Evolutionary conservation across 495 filamentous ascomycete species (phyloP).

Genomic region (Saxophila tyrrhenica): DNA sequence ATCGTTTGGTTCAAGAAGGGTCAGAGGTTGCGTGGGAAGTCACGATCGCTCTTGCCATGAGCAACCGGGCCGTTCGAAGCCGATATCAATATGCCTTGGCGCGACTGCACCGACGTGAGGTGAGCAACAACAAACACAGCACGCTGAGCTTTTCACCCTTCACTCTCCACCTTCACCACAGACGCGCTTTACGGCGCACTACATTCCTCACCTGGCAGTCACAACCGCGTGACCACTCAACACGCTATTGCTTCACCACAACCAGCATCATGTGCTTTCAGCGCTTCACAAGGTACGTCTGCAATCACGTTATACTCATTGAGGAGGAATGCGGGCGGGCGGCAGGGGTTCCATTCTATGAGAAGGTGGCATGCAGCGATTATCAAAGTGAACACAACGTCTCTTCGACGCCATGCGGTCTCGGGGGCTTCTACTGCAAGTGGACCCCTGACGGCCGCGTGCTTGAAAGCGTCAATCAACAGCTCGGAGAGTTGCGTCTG

Average conservation of each 20-base stretch:
- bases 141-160: too few species aligned
- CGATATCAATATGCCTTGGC: background rate
- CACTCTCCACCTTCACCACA: background rate
- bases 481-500: background rate
- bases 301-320: slow-evolving; percentile 5
- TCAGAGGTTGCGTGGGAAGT: background rate
- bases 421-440: slow-evolving; percentile 11
- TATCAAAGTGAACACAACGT: background rate
- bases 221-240: background rate
- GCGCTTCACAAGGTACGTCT: slow-evolving; percentile 7
- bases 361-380: slow-evolving; percentile 4
- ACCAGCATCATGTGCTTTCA: slow-evolving; percentile 14
- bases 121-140: background rate
- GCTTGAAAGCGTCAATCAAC: background rate
- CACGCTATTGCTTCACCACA: background rate
- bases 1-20: background rate
- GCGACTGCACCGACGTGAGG: background rate
- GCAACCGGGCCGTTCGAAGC: background rate
- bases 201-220: background rate
- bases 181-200: background rate
- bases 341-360: background rate
- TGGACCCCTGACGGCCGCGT: slow-evolving; percentile 1
- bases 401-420: background rate
- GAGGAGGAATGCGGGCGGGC: slow-evolving; percentile 4
- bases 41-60: background rate